These are phyloP conservation scores for Suillus subluteus DNA, from an alignment of 768 basidiomycete species.

Conservation along the genomic window DNA sequence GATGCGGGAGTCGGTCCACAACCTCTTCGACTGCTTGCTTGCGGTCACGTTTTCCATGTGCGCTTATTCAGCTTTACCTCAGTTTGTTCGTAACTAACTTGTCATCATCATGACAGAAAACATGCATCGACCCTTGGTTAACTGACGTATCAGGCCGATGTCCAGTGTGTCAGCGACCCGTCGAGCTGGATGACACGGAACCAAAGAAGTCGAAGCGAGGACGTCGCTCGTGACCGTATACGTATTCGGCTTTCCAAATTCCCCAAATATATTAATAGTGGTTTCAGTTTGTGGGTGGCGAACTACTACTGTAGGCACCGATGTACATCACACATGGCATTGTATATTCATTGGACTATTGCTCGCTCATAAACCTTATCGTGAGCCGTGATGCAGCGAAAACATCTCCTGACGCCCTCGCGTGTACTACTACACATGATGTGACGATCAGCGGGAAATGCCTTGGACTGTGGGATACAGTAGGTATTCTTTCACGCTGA, in stretches of 20 bases:
- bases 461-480: conserved; percentile 38
- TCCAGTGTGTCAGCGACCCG: conserved; percentile 82
- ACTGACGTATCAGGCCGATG: conserved; percentile 84
- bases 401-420: conserved; percentile 34
- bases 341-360: conserved; percentile 24
- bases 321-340: conserved; percentile 13
- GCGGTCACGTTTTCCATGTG: conserved; percentile 92
- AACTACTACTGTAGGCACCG: conserved; percentile 5
- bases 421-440: conserved; percentile 35
- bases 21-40: conserved; percentile 73
- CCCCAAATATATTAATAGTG: not conserved
- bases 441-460: conserved; percentile 22
- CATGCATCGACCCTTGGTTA: conserved; percentile 90
- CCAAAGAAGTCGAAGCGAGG: conserved; percentile 37
- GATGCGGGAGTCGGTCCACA: conserved; percentile 80
- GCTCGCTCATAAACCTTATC: conserved; percentile 47
- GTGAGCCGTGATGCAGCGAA: conserved; percentile 26
- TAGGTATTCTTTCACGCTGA: conserved; percentile 32
- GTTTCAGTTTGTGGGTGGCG: not conserved
- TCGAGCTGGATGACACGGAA: conserved; percentile 50
- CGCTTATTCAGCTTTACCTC: conserved; percentile 32
- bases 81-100: conserved; percentile 15
- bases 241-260: not conserved
- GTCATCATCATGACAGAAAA: conserved; percentile 54
- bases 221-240: conserved; percentile 21